Conservation (phyloP, 2,329 filamentous ascomycete species). For the Corniculantispora saksenae region DNA sequence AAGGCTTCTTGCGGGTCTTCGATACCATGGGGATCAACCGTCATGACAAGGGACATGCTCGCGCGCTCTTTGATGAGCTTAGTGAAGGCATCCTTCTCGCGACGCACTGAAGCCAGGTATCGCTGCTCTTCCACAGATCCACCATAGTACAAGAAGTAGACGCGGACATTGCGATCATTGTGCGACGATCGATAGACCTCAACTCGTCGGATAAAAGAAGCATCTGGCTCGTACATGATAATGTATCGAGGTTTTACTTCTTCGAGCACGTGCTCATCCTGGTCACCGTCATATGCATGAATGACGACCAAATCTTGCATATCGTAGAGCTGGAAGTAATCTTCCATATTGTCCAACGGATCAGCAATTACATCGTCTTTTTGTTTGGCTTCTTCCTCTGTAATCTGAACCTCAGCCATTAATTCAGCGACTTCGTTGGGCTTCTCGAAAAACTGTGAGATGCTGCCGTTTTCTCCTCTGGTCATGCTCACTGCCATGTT, state of each 20-base stretch:
- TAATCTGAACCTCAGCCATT: slow-evolving; percentile 80
- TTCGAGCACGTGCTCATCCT: slow-evolving; percentile 94
- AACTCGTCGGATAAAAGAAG: slow-evolving; percentile 88
- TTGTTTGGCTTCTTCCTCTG: slow-evolving; percentile 71
- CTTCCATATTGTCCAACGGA: slow-evolving; percentile 86
- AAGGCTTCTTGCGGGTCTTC: slow-evolving; percentile 90
- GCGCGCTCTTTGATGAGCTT: slow-evolving; percentile 92
- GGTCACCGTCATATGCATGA: slow-evolving; percentile 92
- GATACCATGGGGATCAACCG: slow-evolving; percentile 65
- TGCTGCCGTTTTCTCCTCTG: slow-evolving; percentile 71
- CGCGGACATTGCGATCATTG: slow-evolving; percentile 81
- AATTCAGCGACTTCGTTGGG: slow-evolving; percentile 79
- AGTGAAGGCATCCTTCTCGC: slow-evolving; percentile 95
- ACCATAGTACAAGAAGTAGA: slow-evolving; percentile 97
- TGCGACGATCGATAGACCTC: slow-evolving; percentile 97
- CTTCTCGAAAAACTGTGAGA: slow-evolving; percentile 78
- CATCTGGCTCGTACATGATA: slow-evolving; percentile 97
- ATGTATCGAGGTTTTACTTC: slow-evolving; percentile 92
- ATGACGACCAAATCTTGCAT: slow-evolving; percentile 87
- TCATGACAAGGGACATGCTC: slow-evolving; percentile 87
- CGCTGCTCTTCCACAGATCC: slow-evolving; percentile 94
- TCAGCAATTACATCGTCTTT: slow-evolving; percentile 76
- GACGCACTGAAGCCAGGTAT: slow-evolving; percentile 84
- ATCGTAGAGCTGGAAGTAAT: slow-evolving; percentile 87
- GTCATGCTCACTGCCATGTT: slow-evolving; percentile 56